Percentiles rank a stretch among this genome's conserved stretches.
Conservation (phyloP, 306 rosid genomes). For the Sicyos baderoa region DNA sequence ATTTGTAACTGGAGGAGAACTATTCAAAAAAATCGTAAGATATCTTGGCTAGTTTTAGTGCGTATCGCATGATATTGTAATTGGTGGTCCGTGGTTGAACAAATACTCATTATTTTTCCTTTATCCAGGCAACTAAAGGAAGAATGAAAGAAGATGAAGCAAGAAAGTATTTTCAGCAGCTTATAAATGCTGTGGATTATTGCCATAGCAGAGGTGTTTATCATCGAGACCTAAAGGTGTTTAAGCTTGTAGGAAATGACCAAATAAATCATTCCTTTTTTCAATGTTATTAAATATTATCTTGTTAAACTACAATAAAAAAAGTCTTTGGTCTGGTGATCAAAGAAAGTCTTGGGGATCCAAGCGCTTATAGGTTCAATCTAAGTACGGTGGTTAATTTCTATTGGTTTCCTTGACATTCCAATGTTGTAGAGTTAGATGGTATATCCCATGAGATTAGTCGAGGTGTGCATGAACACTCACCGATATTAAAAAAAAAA, state of each 20-base stretch:
- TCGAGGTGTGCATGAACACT: no score
- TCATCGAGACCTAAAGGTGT: constrained; percentile 86
- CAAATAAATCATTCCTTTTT: not conserved
- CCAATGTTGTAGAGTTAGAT: no score
- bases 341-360: no score
- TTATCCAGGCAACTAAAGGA: constrained; percentile 63
- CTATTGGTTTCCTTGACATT: no score
- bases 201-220: constrained; percentile 95
- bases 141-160: constrained; percentile 92
- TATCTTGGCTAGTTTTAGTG: constrained; percentile 1
- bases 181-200: constrained; percentile 83
- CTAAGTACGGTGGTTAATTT: no score
- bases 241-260: not conserved
- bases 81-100: not conserved
- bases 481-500: no score
- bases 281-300: not conserved
- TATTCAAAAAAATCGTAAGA: constrained; percentile 88
- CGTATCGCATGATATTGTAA: not conserved
- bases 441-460: no score
- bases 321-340: not conserved
- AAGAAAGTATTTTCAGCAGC: constrained; percentile 89
- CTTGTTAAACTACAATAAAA: not conserved
- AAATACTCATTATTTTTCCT: not conserved
- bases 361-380: no score
- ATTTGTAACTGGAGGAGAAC: constrained; percentile 88